Conservation (phyloP, 495 filamentous ascomycete species). For the Aspergillus funiculosus region DNA sequence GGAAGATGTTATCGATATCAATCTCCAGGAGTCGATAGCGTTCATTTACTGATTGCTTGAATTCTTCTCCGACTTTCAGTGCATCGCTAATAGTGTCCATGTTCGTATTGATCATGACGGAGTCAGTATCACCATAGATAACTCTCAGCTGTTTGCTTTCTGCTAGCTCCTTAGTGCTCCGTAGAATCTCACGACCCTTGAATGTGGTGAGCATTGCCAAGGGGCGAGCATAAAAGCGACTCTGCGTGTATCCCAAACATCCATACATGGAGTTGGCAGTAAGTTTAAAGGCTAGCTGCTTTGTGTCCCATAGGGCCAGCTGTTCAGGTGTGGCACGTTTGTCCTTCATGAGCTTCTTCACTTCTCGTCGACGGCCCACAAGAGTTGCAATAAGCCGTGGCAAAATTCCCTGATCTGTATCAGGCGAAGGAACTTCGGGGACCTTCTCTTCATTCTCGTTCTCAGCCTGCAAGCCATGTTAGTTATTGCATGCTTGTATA, state of each 20-base stretch:
- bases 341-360: constrained; percentile 95
- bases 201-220: constrained; percentile 93
- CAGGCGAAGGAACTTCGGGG: constrained; percentile 62
- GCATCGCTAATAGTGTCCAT: constrained; percentile 89
- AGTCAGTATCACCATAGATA: constrained; percentile 98
- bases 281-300: constrained; percentile 91
- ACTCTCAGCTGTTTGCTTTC: constrained; percentile 83
- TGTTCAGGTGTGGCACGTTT: constrained; percentile 80
- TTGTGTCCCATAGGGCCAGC: constrained; percentile 94
- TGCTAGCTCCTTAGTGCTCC: constrained; percentile 89
- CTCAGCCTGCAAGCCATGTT: constrained; percentile 50
- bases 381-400: constrained; percentile 86
- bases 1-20: constrained; percentile 97
- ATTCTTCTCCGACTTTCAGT: constrained; percentile 77
- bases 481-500: constrained; percentile 10
- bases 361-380: constrained; percentile 78
- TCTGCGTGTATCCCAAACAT: constrained; percentile 91
- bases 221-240: constrained; percentile 92
- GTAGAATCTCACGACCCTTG: constrained; percentile 95
- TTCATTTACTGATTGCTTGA: constrained; percentile 79
- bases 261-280: constrained; percentile 99
- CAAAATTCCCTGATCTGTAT: constrained; percentile 72
- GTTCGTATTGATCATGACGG: constrained; percentile 99
- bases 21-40: constrained; percentile 88
- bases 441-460: constrained; percentile 71